Evolutionary conservation across 2,329 filamentous ascomycete species (phyloP), one percentile per base, ranked within the genome.

Genomic region (Orbilia ellipsospora): DNA sequence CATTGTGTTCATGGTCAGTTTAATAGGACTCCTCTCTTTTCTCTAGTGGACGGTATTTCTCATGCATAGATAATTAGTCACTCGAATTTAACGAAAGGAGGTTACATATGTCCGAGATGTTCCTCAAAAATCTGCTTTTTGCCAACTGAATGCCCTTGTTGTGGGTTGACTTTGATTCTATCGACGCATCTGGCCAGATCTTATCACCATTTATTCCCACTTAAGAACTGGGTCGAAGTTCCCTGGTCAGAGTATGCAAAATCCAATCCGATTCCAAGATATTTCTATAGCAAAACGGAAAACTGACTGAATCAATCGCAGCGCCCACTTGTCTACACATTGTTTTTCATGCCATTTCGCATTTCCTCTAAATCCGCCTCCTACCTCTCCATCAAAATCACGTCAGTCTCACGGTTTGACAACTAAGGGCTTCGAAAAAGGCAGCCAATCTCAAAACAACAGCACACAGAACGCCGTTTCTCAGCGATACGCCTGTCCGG

Each of bases 151-250:
- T 99, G 95, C 81, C 94, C 95, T 0, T 90, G 90, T 26, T 99
- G 95, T 82, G 90, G 92, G 15, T 87, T 99, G 59, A 98, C 94
- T 0, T 88, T 99, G 42, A 96, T 99, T 77, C 87, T 98, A 1
- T 97, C 93, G 0, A 99, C 95, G 0, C 94, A 97, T 83, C 85
- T 97, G 73, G 94, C 93, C 3, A 87, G 93, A n/a, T 95, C 92
- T 0, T 97, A 97, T 80, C 93, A 97, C 81, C 93, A 97, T 81
- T 85, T 97, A 0, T 97, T 97, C 80, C 93, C 94, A 0, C 85
- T 99, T 20, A 87, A 90, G 36, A 97, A 96, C 81, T 99, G 94
- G 94, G 86, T 89, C 8, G 93, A 95, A 80, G 94, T 99, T 0
- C 86, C 91, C 0, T 99, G 95, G 95, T 82, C 87, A 10, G 86